Percentiles rank a stretch among this genome's conserved stretches.
Evolutionary conservation across 75 land plant genomes (phyloP).

Genomic region (Cunninghamia lanceolata): DNA sequence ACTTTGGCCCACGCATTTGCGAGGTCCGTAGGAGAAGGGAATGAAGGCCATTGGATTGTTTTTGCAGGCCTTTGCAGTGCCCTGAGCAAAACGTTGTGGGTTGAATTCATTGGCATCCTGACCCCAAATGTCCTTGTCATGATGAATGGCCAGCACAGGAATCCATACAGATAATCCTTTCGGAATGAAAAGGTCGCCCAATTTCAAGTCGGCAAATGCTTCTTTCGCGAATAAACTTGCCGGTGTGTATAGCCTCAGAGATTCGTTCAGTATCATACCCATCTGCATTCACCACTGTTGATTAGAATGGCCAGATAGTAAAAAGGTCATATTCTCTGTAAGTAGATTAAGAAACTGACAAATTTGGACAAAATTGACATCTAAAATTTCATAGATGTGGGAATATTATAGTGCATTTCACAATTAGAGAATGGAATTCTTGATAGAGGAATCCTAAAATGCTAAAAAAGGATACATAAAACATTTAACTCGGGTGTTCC

Average conservation of each 20-base stretch:
- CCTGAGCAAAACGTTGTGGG: conserved; percentile 53
- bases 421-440: too few species aligned
- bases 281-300: conserved; percentile 35
- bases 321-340: too few species aligned
- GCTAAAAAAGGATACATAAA: too few species aligned
- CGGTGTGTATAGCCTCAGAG: conserved; percentile 57
- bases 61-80: conserved; percentile 36
- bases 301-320: too few species aligned
- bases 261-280: conserved; percentile 76
- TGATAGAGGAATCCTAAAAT: too few species aligned
- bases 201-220: conserved; percentile 38
- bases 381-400: too few species aligned
- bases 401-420: too few species aligned
- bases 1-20: conserved; percentile 59
- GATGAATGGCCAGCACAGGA: conserved; percentile 34
- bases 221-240: conserved; percentile 31
- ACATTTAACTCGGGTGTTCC: too few species aligned
- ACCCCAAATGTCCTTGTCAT: conserved; percentile 40
- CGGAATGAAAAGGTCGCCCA: conserved; percentile 40
- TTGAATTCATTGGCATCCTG: conserved; percentile 48
- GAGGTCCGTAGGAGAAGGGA: conserved; percentile 61
- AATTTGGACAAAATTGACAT: too few species aligned
- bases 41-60: conserved; percentile 48
- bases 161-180: conserved; percentile 18
- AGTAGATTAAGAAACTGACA: too few species aligned